Evolutionary conservation across 192 early-diverging fungal genomes (phyloP), one percentile per base, ranked within the genome.

Genomic region (Rhizophagus clarus): DNA sequence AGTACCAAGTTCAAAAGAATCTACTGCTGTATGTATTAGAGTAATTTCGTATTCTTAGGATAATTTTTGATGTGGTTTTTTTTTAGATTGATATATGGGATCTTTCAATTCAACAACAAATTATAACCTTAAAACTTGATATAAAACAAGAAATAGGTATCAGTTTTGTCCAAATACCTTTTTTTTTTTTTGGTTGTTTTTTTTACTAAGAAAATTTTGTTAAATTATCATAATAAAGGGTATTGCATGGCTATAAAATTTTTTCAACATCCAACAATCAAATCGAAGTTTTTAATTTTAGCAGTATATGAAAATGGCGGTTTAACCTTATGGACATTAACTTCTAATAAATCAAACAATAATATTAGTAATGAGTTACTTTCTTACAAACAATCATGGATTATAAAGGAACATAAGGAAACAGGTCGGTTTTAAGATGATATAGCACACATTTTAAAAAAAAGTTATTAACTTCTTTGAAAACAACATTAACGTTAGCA

Each of bases 301-400:
- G 81, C 75, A 42, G 83, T 71, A 4, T 86, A 84, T 47, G 85
- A 86, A 61, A 80, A 81, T 81, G 85, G 83, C 12, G 68, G 80
- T 10, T 79, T 86, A 6, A 31, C 49, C 6, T 77, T 86, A 20
- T 84, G 77, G 45, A 69, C 83, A 11, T 45, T 47, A 1, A 51
- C 26, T 10, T 31, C 12, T 34, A 47, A 32, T 42, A 49, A 7
- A 14, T 74, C 15, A 9, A 24, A 40, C 17, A 49, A 26, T 71
- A 8, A 66, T 2, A n/a, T 20, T 1, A 10, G 17, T 40, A 69
- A 80, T 64, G 5, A 64, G 3, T 79, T 74, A 51, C 32, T 69
- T 22, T 69, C 17, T 3, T 77, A 80, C 76, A 72, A 83, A 24
- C 32, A 75, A 31, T 37, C 83, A 14, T 86, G 85, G 85, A 66